phyloP scores from a whole-genome alignment of 768 basidiomycete species.

The Solioccasus polychromus region DNA sequence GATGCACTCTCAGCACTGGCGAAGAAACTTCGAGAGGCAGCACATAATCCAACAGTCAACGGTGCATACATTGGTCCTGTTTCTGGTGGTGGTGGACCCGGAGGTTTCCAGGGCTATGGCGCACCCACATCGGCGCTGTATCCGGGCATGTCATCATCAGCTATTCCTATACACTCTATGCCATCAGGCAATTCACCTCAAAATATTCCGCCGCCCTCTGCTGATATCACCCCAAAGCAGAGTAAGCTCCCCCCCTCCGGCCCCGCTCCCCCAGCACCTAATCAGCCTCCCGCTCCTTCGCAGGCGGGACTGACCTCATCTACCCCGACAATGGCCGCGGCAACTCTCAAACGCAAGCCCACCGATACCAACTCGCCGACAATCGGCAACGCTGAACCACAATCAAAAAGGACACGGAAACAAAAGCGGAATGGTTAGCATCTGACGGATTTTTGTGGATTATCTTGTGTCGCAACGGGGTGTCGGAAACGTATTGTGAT shows the following conservation, averaged over 20 bases:
- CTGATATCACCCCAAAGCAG: slow-evolving; percentile 60
- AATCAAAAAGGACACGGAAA: slow-evolving; percentile 55
- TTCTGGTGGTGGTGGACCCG: slow-evolving; percentile 19
- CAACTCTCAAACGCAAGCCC: slow-evolving; percentile 56
- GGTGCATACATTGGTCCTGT: slow-evolving; percentile 18
- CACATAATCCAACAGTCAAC: slow-evolving; percentile 14
- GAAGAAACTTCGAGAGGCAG: slow-evolving; percentile 35
- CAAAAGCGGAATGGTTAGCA: slow-evolving; percentile 48
- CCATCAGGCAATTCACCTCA: slow-evolving; percentile 46
- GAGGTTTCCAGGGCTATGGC: slow-evolving; percentile 23
- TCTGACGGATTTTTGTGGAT: slow-evolving; percentile 34
- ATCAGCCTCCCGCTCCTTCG: slow-evolving; percentile 39
- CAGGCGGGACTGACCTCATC: slow-evolving; percentile 41
- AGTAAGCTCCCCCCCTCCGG: slow-evolving; percentile 53
- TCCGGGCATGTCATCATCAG: slow-evolving; percentile 38
- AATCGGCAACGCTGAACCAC: slow-evolving; percentile 44
- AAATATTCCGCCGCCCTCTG: slow-evolving; percentile 44
- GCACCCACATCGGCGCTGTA: slow-evolving; percentile 46
- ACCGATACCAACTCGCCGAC: slow-evolving; percentile 50
- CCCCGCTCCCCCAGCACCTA: slow-evolving; percentile 38
- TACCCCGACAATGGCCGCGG: slow-evolving; percentile 47
- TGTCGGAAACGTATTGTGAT: slow-evolving; percentile 31
- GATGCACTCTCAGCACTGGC: slow-evolving; percentile 44
- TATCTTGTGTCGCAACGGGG: slow-evolving; percentile 28
- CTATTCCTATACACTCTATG: slow-evolving; percentile 44